Percentiles rank a stretch among this genome's conserved stretches.
These are phyloP conservation scores for Fusarium albosuccineum DNA, from an alignment of 2,329 filamentous ascomycete species.

Conservation along the genomic window DNA sequence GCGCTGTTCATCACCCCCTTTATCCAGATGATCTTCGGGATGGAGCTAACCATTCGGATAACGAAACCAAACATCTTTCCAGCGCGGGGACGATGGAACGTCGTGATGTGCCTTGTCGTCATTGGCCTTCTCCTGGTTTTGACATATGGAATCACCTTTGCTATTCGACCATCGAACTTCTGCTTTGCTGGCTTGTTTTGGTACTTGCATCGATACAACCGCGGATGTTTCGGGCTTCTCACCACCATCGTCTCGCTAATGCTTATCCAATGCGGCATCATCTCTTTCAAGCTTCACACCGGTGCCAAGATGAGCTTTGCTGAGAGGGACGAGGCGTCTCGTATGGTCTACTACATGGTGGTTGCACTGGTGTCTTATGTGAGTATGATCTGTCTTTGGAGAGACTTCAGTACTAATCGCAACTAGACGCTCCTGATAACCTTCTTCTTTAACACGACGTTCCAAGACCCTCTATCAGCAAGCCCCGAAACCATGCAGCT, in stretches of 20 bases:
- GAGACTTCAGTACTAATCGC: constrained; percentile 47
- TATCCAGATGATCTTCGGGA: constrained; percentile 73
- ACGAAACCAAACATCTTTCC: constrained; percentile 68
- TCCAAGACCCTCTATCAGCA: constrained; percentile 53
- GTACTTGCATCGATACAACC: constrained; percentile 73
- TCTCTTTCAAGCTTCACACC: constrained; percentile 69
- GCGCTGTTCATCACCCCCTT: constrained; percentile 76
- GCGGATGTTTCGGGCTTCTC: constrained; percentile 68
- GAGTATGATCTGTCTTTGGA: constrained; percentile 45
- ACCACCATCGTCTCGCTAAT: constrained; percentile 64
- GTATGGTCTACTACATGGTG: constrained; percentile 77
- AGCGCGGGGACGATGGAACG: constrained; percentile 70
- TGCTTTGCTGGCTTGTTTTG: constrained; percentile 78
- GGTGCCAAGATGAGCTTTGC: constrained; percentile 67
- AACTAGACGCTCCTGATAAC: constrained; percentile 70
- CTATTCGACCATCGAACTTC: constrained; percentile 66
- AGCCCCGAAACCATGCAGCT: constrained; percentile 61
- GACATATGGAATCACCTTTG: constrained; percentile 70
- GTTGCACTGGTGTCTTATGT: constrained; percentile 71
- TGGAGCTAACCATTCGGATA: constrained; percentile 71
- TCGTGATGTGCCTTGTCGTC: constrained; percentile 67
- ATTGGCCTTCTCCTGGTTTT: constrained; percentile 65
- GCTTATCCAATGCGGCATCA: constrained; percentile 62
- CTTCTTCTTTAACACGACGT: constrained; percentile 71
- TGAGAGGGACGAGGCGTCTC: constrained; percentile 73